Base-by-base conservation (phyloP, 78 protist genomes). In the Cavenderia fasciculata region DNA sequence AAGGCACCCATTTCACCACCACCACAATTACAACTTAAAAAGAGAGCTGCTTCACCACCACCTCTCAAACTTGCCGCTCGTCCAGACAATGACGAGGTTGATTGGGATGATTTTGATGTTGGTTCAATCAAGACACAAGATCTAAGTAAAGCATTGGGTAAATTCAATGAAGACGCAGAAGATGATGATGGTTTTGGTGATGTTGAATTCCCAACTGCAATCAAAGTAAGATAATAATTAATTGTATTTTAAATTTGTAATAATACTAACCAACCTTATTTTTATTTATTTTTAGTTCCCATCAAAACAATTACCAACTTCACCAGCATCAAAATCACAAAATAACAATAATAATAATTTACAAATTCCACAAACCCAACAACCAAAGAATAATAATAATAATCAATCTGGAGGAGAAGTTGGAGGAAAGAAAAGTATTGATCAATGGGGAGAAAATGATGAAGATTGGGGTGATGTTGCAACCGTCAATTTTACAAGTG, bases 101-200 rank as follows among this genome's bases (percentile, higher is more conserved):
- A 93, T 5, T 66, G 82, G 93, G 95, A 93, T 59, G 95, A 73
- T 62, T 93, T 93, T 18, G 92, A 68, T 40, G 85, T 73, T 31
- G 87, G 69, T 61, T 51, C 85, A 7, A 63, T 63, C 4, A 63
- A 63, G 72, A 63, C 72, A 14, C 72, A 63, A 44, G 94, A 76
- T 74, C 41, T 88, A 49, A 36, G 52, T 25, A 88, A 54, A 31
- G 85, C 85, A 46, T 36, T 70, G 10, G 74, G 73, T 0, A 65
- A 46, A 47, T 46, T 71, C 56, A 84, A 31, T 4, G 52, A 66
- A 11, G 69, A 85, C 8, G 78, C 44, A 29, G 85, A 79, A 44
- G 94, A 92, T n/a, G 62, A 51, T 2, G 72, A 27, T 51, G 40
- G 38, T 27, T 29, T 25, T 72, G 59, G 6, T 41, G 43, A 25